Evolutionary conservation across 306 rosid species (phyloP).

Genomic region (Ochetophila trinervis): DNA sequence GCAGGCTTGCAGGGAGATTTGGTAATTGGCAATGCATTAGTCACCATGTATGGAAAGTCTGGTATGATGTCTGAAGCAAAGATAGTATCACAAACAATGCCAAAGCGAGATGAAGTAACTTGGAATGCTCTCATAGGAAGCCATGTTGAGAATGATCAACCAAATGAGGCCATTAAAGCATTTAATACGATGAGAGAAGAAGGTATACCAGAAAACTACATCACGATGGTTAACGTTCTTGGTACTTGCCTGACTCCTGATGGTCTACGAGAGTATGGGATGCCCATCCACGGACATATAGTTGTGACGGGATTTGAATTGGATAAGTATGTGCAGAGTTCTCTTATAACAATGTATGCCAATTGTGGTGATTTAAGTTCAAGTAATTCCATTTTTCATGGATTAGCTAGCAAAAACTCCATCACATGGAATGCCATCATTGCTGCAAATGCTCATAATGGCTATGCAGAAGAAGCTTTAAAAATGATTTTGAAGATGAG

Average conservation of each 20-base stretch:
- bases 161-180: constrained; percentile 57
- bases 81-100: constrained; percentile 46
- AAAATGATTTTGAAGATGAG: constrained; percentile 61
- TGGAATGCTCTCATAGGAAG: constrained; percentile 89
- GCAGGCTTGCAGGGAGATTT: constrained; percentile 50
- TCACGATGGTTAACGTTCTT: constrained; percentile 63
- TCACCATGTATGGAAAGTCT: constrained; percentile 79
- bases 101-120: constrained; percentile 65
- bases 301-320: constrained; percentile 62
- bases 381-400: constrained; percentile 54
- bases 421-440: constrained; percentile 82
- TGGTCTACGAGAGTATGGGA: constrained; percentile 55
- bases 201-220: constrained; percentile 56
- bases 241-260: constrained; percentile 52
- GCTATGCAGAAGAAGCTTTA: constrained; percentile 76
- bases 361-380: constrained; percentile 69
- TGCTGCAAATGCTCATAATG: constrained; percentile 71
- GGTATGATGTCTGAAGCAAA: constrained; percentile 54
- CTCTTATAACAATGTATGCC: constrained; percentile 84
- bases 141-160: constrained; percentile 60
- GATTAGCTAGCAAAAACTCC: constrained; percentile 48
- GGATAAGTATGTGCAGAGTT: constrained; percentile 67
- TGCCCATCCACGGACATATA: constrained; percentile 63
- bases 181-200: constrained; percentile 62
- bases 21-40: constrained; percentile 64